These are phyloP conservation scores for Eucalyptus sp. DNA, from an alignment of 345 rosid species.

Conservation along the genomic window DNA sequence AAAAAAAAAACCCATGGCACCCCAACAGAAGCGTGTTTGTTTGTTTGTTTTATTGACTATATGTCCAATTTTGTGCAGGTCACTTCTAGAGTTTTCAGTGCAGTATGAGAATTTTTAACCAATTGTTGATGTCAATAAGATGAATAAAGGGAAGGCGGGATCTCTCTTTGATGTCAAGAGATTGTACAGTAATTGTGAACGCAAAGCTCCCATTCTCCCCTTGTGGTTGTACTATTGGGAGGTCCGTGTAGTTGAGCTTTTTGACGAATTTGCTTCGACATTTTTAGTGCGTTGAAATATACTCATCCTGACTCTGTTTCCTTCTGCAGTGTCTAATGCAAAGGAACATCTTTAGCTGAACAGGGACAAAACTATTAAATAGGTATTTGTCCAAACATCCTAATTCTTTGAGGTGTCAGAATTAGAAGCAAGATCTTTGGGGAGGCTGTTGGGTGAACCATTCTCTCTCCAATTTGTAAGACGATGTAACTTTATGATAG, in stretches of 20 bases:
- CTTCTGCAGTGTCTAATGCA: background rate
- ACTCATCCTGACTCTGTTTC: background rate
- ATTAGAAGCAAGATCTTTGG: background rate
- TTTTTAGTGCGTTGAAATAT: background rate
- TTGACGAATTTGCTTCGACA: background rate
- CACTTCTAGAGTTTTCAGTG: background rate
- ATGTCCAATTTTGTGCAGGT: background rate
- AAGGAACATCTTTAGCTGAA: background rate
- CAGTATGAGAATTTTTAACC: background rate
- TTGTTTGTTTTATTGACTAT: background rate
- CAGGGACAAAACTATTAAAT: background rate
- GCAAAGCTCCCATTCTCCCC: background rate
- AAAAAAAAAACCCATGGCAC: no score
- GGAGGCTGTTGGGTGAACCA: background rate
- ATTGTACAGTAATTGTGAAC: background rate
- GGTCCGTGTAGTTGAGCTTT: background rate
- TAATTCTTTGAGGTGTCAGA: background rate
- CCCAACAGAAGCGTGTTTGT: background rate
- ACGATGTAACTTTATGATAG: background rate
- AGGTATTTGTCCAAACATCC: background rate
- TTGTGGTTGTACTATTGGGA: background rate
- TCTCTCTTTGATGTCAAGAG: background rate
- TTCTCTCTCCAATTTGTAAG: background rate
- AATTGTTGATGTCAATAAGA: background rate
- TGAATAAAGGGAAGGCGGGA: background rate